A percentile compares a stretch with the other conserved stretches of the same genome.
Evolutionary conservation across 768 basidiomycete species (phyloP).

Genomic region (Leccinum rimulosum): DNA sequence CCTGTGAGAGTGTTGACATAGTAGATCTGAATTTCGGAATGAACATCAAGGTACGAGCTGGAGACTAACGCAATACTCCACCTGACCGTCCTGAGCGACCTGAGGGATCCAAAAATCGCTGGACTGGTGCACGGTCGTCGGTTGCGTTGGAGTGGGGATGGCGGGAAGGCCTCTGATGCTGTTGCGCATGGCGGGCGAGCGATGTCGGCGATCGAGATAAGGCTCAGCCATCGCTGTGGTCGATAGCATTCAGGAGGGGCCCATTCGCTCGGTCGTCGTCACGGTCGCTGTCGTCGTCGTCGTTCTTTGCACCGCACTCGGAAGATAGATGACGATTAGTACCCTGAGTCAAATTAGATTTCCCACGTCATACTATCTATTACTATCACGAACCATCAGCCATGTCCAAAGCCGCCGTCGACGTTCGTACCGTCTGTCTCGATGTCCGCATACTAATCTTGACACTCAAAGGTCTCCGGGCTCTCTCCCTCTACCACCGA

Average conservation of each 20-base stretch:
- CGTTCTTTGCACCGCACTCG: slow-evolving; percentile 11
- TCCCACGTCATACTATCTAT: slow-evolving; percentile 7
- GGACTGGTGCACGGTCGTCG: slow-evolving; percentile 22
- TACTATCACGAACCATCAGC: background rate
- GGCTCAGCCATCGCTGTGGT: slow-evolving; percentile 20
- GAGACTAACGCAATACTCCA: slow-evolving; percentile 33
- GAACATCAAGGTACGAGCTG: background rate
- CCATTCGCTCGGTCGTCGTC: slow-evolving; percentile 2
- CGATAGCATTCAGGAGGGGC: background rate
- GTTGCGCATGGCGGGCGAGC: slow-evolving; percentile 5
- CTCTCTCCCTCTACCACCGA: slow-evolving; percentile 67
- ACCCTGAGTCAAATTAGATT: slow-evolving; percentile 1
- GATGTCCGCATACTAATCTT: background rate
- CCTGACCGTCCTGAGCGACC: slow-evolving; percentile 78
- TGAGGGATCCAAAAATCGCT: slow-evolving; percentile 91
- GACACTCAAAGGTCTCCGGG: slow-evolving; percentile 56
- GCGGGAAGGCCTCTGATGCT: slow-evolving; percentile 32
- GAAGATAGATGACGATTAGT: background rate
- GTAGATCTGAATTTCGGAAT: slow-evolving; percentile 61
- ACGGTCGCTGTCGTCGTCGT: slow-evolving; percentile 4
- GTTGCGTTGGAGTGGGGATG: slow-evolving; percentile 16
- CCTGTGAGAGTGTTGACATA: slow-evolving; percentile 89
- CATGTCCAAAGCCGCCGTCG: slow-evolving; percentile 27
- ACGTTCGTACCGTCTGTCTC: slow-evolving; percentile 34
- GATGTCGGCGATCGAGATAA: slow-evolving; percentile 5